Conservation (phyloP, 768 basidiomycete species). For the Gelatoporia subvermispora region DNA sequence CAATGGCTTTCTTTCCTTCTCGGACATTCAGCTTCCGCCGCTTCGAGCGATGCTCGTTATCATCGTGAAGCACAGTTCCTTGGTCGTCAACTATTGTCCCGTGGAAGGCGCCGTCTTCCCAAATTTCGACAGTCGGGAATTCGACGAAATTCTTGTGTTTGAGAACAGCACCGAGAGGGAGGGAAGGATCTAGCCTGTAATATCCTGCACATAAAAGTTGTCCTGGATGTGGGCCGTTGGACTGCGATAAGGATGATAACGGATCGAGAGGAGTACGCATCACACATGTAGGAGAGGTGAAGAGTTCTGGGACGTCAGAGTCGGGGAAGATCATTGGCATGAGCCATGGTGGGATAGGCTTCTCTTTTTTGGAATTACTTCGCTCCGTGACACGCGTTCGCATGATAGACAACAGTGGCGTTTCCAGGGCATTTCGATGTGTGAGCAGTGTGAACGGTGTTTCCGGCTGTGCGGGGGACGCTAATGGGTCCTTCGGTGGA, state of each 20-base stretch:
- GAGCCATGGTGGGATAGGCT: conserved; percentile 50
- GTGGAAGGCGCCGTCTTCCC: conserved; percentile 55
- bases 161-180: conserved; percentile 45
- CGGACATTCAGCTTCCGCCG: conserved; percentile 49
- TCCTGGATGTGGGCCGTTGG: conserved; percentile 12
- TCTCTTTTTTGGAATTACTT: conserved; percentile 39
- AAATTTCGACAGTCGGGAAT: conserved; percentile 78
- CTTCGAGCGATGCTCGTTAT: conserved; percentile 40
- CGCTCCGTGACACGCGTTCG: conserved; percentile 42
- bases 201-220: conserved; percentile 33
- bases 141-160: conserved; percentile 69
- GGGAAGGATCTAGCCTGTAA: conserved; percentile 50
- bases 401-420: conserved; percentile 46
- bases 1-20: conserved; percentile 51
- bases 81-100: conserved; percentile 55
- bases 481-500: conserved; percentile 42
- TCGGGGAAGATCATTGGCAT: conserved; percentile 46
- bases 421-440: conserved; percentile 54
- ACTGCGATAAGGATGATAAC: conserved; percentile 21
- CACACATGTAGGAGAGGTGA: conserved; percentile 54
- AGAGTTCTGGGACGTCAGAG: conserved; percentile 51
- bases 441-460: conserved; percentile 51
- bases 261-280: conserved; percentile 42
- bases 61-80: conserved; percentile 36
- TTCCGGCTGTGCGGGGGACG: conserved; percentile 30